Evolutionary conservation across 805 yeast genomes (phyloP).

Genomic region (Cyberlindnera samutprakarnensis): DNA sequence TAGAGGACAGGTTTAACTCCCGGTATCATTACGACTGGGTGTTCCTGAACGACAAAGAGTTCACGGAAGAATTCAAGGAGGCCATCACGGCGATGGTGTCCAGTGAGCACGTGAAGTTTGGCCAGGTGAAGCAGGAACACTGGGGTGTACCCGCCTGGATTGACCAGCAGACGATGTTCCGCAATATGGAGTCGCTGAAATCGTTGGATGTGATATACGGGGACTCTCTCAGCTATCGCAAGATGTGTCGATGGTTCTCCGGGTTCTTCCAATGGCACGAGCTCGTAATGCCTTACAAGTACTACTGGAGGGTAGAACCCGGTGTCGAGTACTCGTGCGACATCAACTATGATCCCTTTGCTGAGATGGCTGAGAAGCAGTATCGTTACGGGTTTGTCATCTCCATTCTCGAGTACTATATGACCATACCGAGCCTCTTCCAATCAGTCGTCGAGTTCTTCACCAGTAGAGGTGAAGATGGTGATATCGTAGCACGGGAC

Average conservation of each 20-base stretch:
- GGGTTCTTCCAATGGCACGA: slow-evolving; percentile 78
- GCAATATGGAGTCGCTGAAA: slow-evolving; percentile 44
- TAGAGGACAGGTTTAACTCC: slow-evolving; percentile 30
- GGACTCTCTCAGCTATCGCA: slow-evolving; percentile 67
- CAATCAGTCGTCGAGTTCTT: slow-evolving; percentile 38
- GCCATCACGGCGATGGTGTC: slow-evolving; percentile 31
- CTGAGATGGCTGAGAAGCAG: slow-evolving; percentile 49
- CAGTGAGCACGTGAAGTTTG: slow-evolving; percentile 66
- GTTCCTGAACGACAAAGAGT: slow-evolving; percentile 75
- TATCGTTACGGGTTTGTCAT: slow-evolving; percentile 72
- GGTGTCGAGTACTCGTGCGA: slow-evolving; percentile 68
- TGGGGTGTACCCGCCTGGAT: slow-evolving; percentile 86
- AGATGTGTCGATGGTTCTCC: slow-evolving; percentile 85
- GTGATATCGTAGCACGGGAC: slow-evolving; percentile 38
- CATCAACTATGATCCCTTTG: slow-evolving; percentile 47
- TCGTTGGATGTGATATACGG: slow-evolving; percentile 56
- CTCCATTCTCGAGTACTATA: slow-evolving; percentile 62
- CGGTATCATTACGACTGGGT: slow-evolving; percentile 87
- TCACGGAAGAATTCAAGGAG: slow-evolving; percentile 60
- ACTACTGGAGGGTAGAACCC: slow-evolving; percentile 94
- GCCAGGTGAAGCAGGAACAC: slow-evolving; percentile 64
- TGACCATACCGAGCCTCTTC: slow-evolving; percentile 39
- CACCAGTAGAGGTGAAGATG: slow-evolving; percentile 3
- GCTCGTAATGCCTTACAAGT: slow-evolving; percentile 59
- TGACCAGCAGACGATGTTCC: slow-evolving; percentile 47